Conservation (phyloP, 768 basidiomycete species). For the Rhodotorula toruloides region DNA sequence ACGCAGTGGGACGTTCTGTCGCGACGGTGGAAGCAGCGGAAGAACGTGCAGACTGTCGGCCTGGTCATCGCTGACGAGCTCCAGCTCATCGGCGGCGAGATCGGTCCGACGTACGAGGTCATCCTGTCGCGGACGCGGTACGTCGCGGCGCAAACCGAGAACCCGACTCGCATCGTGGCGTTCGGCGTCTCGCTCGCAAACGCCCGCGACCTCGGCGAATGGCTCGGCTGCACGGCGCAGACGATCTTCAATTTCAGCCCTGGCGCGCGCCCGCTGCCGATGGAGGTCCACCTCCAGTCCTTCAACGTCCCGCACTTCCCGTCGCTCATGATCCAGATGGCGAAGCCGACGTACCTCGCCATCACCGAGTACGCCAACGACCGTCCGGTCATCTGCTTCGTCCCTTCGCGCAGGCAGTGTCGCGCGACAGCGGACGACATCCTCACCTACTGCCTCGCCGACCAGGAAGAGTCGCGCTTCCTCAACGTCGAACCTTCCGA, state of each 20-base stretch:
- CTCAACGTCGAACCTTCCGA: constrained; percentile 78
- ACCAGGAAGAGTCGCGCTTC: constrained; percentile 77
- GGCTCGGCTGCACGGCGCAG: constrained; percentile 91
- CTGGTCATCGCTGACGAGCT: constrained; percentile 91
- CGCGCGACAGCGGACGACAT: constrained; percentile 89
- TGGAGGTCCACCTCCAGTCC: constrained; percentile 95
- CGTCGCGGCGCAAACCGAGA: constrained; percentile 86
- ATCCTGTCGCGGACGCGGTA: constrained; percentile 94
- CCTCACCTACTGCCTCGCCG: constrained; percentile 77
- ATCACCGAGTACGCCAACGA: constrained; percentile 78
- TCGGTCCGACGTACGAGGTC: constrained; percentile 94
- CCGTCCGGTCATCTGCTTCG: constrained; percentile 86
- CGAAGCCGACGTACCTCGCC: constrained; percentile 92
- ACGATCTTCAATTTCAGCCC: constrained; percentile 98
- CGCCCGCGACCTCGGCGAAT: constrained; percentile 90
- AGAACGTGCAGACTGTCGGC: constrained; percentile 90
- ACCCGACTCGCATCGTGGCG: constrained; percentile 88
- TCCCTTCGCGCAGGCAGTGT: constrained; percentile 87
- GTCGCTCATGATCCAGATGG: constrained; percentile 97
- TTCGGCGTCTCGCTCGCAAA: constrained; percentile 93
- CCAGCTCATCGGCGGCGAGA: constrained; percentile 87
- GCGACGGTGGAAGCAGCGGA: constrained; percentile 89
- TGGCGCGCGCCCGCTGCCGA: constrained; percentile 89
- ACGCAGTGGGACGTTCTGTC: constrained; percentile 95
- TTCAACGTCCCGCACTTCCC: constrained; percentile 98